Evolutionary conservation across 129 eudicot species (phyloP).

Genomic region (Tagetes patula): DNA sequence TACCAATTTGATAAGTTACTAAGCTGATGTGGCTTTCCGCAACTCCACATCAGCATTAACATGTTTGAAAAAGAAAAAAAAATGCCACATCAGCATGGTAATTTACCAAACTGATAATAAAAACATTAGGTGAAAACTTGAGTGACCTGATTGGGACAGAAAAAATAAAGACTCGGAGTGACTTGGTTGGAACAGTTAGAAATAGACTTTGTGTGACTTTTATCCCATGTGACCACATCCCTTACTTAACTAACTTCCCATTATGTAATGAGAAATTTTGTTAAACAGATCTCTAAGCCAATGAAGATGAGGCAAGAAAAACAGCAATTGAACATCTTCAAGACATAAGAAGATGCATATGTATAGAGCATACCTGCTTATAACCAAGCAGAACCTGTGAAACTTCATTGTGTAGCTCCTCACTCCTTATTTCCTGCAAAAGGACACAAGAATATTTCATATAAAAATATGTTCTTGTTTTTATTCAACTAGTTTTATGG

Average conservation of each 20-base stretch:
- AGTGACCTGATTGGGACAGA: too few relatives aligned
- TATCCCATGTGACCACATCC: neutral
- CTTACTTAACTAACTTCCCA: neutral
- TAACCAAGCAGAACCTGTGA: constrained; percentile 86
- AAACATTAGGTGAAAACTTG: too few relatives aligned
- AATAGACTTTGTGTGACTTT: neutral
- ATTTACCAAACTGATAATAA: too few relatives aligned
- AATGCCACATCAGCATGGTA: too few relatives aligned
- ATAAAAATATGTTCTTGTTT: neutral
- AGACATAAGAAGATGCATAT: neutral
- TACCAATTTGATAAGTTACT: too few relatives aligned
- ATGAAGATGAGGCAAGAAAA: neutral
- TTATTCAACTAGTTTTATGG: neutral
- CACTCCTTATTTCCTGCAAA: constrained; percentile 81
- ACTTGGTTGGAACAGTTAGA: neutral
- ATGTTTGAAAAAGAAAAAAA: too few relatives aligned
- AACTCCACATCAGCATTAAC: too few relatives aligned
- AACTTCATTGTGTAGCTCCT: constrained; percentile 83
- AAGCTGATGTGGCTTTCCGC: too few relatives aligned
- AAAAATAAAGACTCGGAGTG: too few relatives aligned
- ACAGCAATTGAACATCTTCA: neutral
- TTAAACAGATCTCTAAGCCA: neutral
- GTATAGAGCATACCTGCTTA: constrained; percentile 65
- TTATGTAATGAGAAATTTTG: neutral
- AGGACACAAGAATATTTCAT: neutral